Base-by-base conservation (phyloP, 345 rosid species). In the Populus tremula region DNA sequence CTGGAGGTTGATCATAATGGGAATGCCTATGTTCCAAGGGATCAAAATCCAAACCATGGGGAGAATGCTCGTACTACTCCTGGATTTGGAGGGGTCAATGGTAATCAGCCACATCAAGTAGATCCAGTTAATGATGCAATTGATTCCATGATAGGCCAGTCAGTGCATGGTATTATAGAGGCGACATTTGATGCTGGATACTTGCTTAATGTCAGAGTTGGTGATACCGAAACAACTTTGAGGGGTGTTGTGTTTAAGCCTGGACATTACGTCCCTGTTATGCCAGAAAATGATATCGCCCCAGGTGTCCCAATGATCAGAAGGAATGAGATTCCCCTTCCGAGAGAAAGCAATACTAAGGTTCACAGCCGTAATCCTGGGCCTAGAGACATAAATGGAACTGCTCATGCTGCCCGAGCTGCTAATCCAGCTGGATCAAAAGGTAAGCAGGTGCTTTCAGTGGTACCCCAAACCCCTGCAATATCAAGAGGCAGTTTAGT, bases 221-320 rank as follows among this genome's bases (percentile, higher is more conserved):
- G 94, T 33, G 81, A 83, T 82, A 80, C 94, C 2, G 86, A 81
- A 36, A 84, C 85, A 70, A 76, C 84, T 81, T 79, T 93, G 78
- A 87, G 91, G 84, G 99, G 98, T 43, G 88, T 95, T 72, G 89
- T 95, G 66, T 93, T 95, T 80, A 91, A 84, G 89, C 96, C 94
- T 38, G 97, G 94, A 29, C 77, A 73, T 29, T 91, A 81, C 13
- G 70, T 86, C 78, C 98, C 96, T 68, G 85, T 93, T 67, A 80
- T 87, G 2, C 85, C 81, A 14, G 91, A 88, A 67, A 90, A 93
- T 69, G 97, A 91, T 36, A 81, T 90, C 69, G 96, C 93, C 41
- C 99, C 97, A n/a, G 72, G 81, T 73, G 87, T 89, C 71, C 90
- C 84, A 45, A 92, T 94, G 97, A 85, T 92, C 43, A 81, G 84